These are phyloP conservation scores for Dendrobium chrysotoxum DNA, from an alignment of 106 monocot genomes.

Conservation along the genomic window DNA sequence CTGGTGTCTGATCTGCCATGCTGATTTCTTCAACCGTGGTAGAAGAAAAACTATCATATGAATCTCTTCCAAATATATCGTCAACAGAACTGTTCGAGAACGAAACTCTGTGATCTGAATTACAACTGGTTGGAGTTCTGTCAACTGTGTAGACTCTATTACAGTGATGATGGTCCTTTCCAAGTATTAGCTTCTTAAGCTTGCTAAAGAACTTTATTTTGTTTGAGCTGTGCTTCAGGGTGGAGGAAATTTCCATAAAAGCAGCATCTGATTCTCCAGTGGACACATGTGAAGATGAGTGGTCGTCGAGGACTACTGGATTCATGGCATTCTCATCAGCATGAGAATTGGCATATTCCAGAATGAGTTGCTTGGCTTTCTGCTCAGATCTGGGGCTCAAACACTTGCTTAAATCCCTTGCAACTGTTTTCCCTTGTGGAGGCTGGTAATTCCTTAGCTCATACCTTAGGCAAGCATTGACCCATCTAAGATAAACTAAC, in stretches of 20 bases:
- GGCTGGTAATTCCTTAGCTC: conserved; percentile 51
- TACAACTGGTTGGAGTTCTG: background rate
- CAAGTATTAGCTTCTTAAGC: conserved; percentile 57
- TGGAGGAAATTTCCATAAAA: conserved; percentile 9
- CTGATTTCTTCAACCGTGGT: conserved; percentile 28
- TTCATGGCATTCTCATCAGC: conserved; percentile 7
- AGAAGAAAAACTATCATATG: conserved; percentile 23
- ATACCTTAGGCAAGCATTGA: conserved; percentile 83
- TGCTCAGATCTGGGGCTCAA: conserved; percentile 50
- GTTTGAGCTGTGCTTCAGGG: conserved; percentile 20
- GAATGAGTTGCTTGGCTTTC: conserved; percentile 55
- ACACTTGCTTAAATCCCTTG: conserved; percentile 52
- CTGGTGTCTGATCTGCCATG: background rate
- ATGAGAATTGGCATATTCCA: conserved; percentile 39
- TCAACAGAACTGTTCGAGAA: background rate
- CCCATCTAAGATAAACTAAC: conserved; percentile 76
- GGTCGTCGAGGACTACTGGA: conserved; percentile 32
- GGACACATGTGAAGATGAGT: conserved; percentile 36
- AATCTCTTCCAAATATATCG: background rate
- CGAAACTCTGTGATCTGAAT: conserved; percentile 15
- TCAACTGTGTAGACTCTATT: background rate
- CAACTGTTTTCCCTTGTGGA: conserved; percentile 24
- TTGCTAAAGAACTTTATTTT: conserved; percentile 60
- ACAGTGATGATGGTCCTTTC: conserved; percentile 22
- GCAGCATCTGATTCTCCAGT: conserved; percentile 25